phyloP scores from a whole-genome alignment of 2,329 filamentous ascomycete genomes.

The Penicillium sp. region DNA sequence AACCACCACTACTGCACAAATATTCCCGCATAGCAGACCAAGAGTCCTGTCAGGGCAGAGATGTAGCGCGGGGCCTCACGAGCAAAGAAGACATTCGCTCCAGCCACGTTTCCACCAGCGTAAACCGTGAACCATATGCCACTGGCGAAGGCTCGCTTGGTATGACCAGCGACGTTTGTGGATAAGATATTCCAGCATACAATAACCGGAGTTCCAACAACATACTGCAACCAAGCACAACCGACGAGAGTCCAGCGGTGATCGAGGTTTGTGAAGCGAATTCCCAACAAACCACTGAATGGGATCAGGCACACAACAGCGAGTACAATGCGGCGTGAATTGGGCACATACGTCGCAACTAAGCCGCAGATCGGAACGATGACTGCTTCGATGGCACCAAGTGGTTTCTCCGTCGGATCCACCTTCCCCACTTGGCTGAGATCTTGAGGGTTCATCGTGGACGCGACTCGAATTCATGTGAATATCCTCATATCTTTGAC shows the following conservation, averaged over 20 bases:
- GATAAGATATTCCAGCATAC: conserved; percentile 54
- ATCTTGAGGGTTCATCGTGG: background rate
- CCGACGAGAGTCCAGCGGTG: conserved; percentile 50
- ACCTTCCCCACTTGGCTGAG: background rate
- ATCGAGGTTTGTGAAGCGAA: conserved; percentile 34
- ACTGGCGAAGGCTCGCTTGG: conserved; percentile 52
- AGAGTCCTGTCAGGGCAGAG: conserved; percentile 45
- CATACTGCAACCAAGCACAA: conserved; percentile 55
- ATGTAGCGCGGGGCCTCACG: conserved; percentile 46
- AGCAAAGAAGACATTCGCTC: conserved; percentile 50
- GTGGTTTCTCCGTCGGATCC: conserved; percentile 18
- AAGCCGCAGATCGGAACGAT: conserved; percentile 37
- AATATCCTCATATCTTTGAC: no score
- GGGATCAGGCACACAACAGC: conserved; percentile 31
- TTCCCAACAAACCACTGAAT: conserved; percentile 51
- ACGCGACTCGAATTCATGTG: background rate
- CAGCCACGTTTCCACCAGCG: conserved; percentile 51
- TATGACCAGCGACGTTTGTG: conserved; percentile 51
- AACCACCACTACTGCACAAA: conserved; percentile 23
- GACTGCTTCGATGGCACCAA: conserved; percentile 34
- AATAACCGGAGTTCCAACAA: conserved; percentile 52
- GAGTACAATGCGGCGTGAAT: conserved; percentile 37
- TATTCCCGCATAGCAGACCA: conserved; percentile 47
- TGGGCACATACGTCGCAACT: conserved; percentile 44
- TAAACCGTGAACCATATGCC: conserved; percentile 52